Conservation (phyloP, 345 rosid species). For the Erodium maritimum region DNA sequence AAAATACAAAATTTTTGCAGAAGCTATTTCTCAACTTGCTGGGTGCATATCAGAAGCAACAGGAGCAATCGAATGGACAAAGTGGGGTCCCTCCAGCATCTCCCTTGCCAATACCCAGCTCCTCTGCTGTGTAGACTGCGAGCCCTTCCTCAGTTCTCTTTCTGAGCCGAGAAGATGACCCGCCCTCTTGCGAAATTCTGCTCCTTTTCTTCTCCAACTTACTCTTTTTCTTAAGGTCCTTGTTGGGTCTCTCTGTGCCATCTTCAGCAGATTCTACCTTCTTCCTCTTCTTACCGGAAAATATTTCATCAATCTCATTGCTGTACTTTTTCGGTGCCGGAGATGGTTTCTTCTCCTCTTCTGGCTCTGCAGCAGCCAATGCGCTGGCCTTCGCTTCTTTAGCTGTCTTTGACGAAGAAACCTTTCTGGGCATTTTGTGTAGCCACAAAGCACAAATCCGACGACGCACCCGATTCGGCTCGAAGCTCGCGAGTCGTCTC, state of each 20-base stretch:
- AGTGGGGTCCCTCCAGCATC: slow-evolving; percentile 51
- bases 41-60: slow-evolving; percentile 71
- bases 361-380: background rate
- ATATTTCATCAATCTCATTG: slow-evolving; percentile 13
- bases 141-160: slow-evolving; percentile 53
- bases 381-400: background rate
- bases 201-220: slow-evolving; percentile 25
- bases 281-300: slow-evolving; percentile 13
- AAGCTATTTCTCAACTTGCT: no score
- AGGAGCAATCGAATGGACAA: slow-evolving; percentile 82
- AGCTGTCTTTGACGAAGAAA: slow-evolving; percentile 1
- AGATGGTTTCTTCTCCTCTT: slow-evolving; percentile 7
- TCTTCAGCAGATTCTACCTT: slow-evolving; percentile 4
- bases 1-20: no score
- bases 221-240: slow-evolving; percentile 1
- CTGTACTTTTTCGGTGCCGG: slow-evolving; percentile 5
- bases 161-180: slow-evolving; percentile 16
- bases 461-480: no score
- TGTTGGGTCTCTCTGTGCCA: background rate
- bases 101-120: slow-evolving; percentile 43
- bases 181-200: slow-evolving; percentile 12
- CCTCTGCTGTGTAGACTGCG: slow-evolving; percentile 47
- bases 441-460: no score
- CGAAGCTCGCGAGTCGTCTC: no score
- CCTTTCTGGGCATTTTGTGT: slow-evolving; percentile 8